Evolutionary conservation across 371 early-diverging fungal species (phyloP).

Genomic region (Rhizopus stolonifer): DNA sequence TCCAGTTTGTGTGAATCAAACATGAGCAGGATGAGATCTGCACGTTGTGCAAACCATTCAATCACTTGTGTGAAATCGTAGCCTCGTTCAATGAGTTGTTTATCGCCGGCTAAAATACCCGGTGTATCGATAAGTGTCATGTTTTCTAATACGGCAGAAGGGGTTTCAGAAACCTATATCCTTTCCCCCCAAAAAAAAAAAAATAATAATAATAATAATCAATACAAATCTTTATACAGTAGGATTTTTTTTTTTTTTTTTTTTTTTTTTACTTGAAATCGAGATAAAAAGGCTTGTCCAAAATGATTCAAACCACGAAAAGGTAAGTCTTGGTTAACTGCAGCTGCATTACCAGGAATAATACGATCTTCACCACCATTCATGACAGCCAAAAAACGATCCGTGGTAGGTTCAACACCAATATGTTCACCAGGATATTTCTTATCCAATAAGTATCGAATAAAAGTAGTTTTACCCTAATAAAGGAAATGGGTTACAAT

Average conservation of each 20-base stretch:
- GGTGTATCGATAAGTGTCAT: constrained; percentile 89
- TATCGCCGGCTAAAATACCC: constrained; percentile 85
- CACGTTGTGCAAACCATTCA: constrained; percentile 86
- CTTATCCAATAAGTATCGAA: constrained; percentile 78
- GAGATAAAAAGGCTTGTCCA: constrained; percentile 79
- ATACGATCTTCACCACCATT: constrained; percentile 67
- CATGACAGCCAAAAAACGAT: constrained; percentile 86
- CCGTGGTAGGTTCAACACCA: constrained; percentile 89
- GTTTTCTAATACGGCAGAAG: constrained; percentile 70
- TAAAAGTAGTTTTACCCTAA: constrained; percentile 83
- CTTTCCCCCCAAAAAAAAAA: no score
- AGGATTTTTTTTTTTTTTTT: no score
- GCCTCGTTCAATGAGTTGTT: constrained; percentile 75
- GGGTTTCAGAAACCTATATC: constrained; percentile 77
- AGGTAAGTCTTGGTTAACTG: constrained; percentile 80
- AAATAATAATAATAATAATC: no score
- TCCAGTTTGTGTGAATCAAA: constrained; percentile 91
- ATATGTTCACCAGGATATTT: constrained; percentile 84
- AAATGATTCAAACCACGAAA: constrained; percentile 74
- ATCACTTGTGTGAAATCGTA: constrained; percentile 82
- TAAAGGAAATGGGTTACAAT: no score
- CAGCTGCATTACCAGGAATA: constrained; percentile 91
- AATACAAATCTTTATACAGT: no score
- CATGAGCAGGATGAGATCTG: constrained; percentile 79
- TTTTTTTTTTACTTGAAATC: constrained; percentile 87